Evolutionary conservation across 73 alveolate species (phyloP).

Genomic region (Paramecium bursaria): DNA sequence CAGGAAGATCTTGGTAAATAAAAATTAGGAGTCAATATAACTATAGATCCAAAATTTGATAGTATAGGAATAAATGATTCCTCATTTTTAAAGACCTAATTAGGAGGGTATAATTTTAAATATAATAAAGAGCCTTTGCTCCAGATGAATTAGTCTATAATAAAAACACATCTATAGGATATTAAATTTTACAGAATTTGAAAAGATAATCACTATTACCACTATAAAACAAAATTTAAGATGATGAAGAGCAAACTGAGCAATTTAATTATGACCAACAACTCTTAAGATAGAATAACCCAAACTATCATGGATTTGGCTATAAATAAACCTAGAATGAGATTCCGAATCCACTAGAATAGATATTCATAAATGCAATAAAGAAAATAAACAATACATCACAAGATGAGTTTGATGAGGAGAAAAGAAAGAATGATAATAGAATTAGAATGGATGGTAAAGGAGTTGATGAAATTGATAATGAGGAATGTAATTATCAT

Average conservation of each 20-base stretch:
- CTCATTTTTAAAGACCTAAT: conserved; percentile 6
- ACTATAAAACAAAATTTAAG: conserved; percentile 1
- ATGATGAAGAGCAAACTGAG: conserved; percentile 4
- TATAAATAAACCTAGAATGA: not conserved
- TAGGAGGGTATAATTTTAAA: conserved; percentile 56
- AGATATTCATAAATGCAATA: not conserved
- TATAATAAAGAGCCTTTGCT: conserved; percentile 25
- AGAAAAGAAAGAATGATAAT: conserved; percentile 26
- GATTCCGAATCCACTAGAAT: conserved; percentile 28
- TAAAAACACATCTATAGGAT: conserved; percentile 46
- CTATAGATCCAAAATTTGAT: conserved; percentile 23
- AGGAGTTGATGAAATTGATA: not conserved
- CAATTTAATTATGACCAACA: not conserved
- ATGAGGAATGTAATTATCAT: conserved; percentile 16
- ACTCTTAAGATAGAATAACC: too few relatives aligned
- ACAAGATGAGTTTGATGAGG: conserved; percentile 44
- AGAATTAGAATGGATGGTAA: conserved; percentile 45
- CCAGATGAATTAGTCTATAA: conserved; percentile 58
- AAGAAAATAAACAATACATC: not conserved
- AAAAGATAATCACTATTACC: conserved; percentile 4
- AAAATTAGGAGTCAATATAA: conserved; percentile 53
- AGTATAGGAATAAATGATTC: conserved; percentile 31
- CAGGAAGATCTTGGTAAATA: conserved; percentile 79
- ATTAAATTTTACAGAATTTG: conserved; percentile 2
- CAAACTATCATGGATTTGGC: conserved; percentile 2